Evolutionary conservation across 2,329 filamentous ascomycete species (phyloP), one percentile per base, ranked within the genome.

Genomic region (Epichloe scottii): DNA sequence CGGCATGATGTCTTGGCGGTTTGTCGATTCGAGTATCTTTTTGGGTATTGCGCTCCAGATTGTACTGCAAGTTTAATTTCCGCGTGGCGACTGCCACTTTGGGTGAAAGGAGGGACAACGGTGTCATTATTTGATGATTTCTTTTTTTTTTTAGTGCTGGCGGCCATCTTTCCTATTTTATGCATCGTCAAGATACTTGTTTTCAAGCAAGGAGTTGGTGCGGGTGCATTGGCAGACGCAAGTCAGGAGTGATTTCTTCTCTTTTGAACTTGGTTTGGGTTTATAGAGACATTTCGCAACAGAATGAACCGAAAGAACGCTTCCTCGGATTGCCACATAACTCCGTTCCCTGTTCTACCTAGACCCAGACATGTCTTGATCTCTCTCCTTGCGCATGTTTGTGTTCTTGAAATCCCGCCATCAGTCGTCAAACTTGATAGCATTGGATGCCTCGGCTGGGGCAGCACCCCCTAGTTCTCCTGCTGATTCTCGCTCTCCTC

Each of bases 401-500:
- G 10, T 30, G 4, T 21, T 19, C 19, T 42, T 7, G 2, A 42
- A 14, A 21, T 26, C 7, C 10, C 40, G 21, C 12, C 4, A 41
- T 40, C 21, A 35, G 4, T 12, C 40, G 17, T 38, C 44, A 51
- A 47, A 48, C 19, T 17, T 37, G 21, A 37, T 30, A 33, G 48
- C n/a, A 50, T 58, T 42, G 42, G 57, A 59, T 49, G 59, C 58
- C 15, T 57, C 51, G 53, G 59, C 58, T 33, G 53, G 52, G 46
- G 56, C 53, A 46, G 58, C 59, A 17, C 56, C 60, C 12, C 39
- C 39, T 37, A 30, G 19, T 57, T 56, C 48, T 59, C 12, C 46
- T 49, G 47, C 3, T 47, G 42, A 11, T 34, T 35, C 55, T 73
- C 68, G 46, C 70, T 66, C 35, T 74, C 71, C 45, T 74, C 72